Base-by-base conservation (phyloP, 169 alveolate species). In the Ichthyophthirius multifiliis region DNA sequence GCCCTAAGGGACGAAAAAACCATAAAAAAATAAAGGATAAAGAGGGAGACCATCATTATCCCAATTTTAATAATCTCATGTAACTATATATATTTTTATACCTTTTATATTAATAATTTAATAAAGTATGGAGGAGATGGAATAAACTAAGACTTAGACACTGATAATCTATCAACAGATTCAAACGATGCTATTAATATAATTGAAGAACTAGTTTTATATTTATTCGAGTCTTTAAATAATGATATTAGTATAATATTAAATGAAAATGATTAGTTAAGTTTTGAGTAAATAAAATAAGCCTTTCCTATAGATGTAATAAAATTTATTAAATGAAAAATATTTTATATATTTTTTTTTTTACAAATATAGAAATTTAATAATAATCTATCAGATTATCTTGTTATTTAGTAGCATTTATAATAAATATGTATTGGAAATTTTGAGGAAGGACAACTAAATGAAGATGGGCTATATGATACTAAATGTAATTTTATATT, bases 171-270 rank as follows among this genome's bases (percentile, higher is more conserved):
- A 44, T 34, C 48, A 37, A 37, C 35, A 6, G 43, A 34, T 41
- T 34, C 48, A 6, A 67, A 37, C 12, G 77, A 67, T 34, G 77
- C 77, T 18, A 37, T 67, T 18, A 67, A 67, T 39, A 62, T 37
- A 67, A 44, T 67, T 67, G 77, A 67, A 20, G 62, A 67, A 23
- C 13, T 67, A 37, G 39, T 37, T 2, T 44, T 37, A 1, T 39
- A 37, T 67, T 32, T 67, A 23, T 37, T 2, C 20, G 6, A 10
- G 16, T n/a, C 7, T 15, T 23, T 67, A 9, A 39, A 39, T 30
- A 18, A 34, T 18, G 43, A 35, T 37, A 39, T 23, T 37, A 55
- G 71, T 23, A 55, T 55, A 4, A 37, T 67, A 16, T 7, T 67
- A 4, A 65, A 31, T 10, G 77, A 67, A 37, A 67, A 67, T 15